These are phyloP conservation scores for Rhamnella rubrinervis DNA, from an alignment of 331 rosid species.

Conservation along the genomic window DNA sequence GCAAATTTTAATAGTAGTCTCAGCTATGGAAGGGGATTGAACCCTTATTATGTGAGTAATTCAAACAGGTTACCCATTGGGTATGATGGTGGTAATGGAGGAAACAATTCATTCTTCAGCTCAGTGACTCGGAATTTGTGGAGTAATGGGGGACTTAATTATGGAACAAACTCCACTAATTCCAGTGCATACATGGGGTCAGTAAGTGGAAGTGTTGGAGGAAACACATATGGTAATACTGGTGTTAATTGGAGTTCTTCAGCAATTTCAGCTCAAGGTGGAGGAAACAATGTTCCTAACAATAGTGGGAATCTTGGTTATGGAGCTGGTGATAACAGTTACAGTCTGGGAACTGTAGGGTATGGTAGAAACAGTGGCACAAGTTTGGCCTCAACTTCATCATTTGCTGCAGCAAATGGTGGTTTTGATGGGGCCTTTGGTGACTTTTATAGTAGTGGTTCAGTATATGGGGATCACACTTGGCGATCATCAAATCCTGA, in stretches of 20 bases:
- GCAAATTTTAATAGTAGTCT: constrained; percentile 60
- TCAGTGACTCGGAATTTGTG: constrained; percentile 70
- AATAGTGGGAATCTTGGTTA: constrained; percentile 59
- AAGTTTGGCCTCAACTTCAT: constrained; percentile 50
- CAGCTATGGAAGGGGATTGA: constrained; percentile 72
- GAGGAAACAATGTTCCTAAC: constrained; percentile 50
- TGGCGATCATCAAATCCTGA: constrained; percentile 76
- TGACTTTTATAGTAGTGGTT: constrained; percentile 53
- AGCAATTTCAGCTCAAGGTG: constrained; percentile 57
- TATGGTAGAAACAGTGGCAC: constrained; percentile 64
- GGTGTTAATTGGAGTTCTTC: constrained; percentile 76
- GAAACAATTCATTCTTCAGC: constrained; percentile 78
- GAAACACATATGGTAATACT: constrained; percentile 52
- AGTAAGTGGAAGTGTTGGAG: constrained; percentile 60
- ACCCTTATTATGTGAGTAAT: constrained; percentile 60
- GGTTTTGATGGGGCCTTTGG: constrained; percentile 65
- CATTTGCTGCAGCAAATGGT: constrained; percentile 68
- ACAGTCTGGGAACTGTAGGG: constrained; percentile 59
- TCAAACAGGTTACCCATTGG: constrained; percentile 69
- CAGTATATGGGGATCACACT: constrained; percentile 71
- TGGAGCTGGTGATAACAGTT: constrained; percentile 60
- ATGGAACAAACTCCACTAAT: constrained; percentile 57
- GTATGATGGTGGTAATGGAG: constrained; percentile 69
- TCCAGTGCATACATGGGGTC: constrained; percentile 68
- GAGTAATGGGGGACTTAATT: constrained; percentile 68